Conservation (phyloP, 148 eudicot species). For the Dianthus caryophyllus region DNA sequence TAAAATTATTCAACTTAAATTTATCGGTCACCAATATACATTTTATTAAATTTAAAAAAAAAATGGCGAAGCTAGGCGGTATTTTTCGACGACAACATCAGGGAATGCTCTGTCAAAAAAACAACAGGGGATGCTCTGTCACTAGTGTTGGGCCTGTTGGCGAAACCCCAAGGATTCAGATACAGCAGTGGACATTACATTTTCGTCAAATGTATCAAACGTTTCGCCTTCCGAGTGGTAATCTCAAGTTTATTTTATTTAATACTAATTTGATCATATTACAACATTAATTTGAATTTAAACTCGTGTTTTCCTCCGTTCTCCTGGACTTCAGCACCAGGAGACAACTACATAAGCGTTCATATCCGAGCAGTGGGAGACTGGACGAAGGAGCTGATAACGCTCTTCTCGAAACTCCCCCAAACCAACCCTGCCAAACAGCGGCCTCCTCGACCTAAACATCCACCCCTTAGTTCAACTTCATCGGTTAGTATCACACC, state of each 20-base stretch:
- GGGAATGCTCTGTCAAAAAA: slow-evolving; percentile 6
- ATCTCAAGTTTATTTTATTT: no score
- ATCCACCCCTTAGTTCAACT: slow-evolving; percentile 19
- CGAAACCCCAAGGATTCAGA: slow-evolving; percentile 44
- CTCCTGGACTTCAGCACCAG: slow-evolving; percentile 59
- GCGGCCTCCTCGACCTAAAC: slow-evolving; percentile 52
- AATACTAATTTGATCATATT: no score
- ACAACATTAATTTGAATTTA: no score
- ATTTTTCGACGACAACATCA: no score
- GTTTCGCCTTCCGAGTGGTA: slow-evolving; percentile 62
- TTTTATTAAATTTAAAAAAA: no score
- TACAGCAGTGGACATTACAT: slow-evolving; percentile 57
- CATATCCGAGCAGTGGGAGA: slow-evolving; percentile 59
- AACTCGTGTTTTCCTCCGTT: slow-evolving; percentile 47
- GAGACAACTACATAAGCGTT: slow-evolving; percentile 56
- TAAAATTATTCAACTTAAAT: no score
- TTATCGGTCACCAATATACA: no score
- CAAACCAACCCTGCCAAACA: slow-evolving; percentile 33
- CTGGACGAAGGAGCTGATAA: slow-evolving; percentile 54
- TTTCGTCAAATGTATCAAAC: slow-evolving; percentile 47
- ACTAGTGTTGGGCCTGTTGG: slow-evolving; percentile 37
- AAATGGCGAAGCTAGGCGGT: no score
- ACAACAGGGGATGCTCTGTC: slow-evolving; percentile 43
- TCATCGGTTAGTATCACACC: slow-evolving; percentile 29
- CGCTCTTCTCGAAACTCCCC: slow-evolving; percentile 44